Conservation (phyloP, 345 rosid species). For the Erodium maritimum region DNA sequence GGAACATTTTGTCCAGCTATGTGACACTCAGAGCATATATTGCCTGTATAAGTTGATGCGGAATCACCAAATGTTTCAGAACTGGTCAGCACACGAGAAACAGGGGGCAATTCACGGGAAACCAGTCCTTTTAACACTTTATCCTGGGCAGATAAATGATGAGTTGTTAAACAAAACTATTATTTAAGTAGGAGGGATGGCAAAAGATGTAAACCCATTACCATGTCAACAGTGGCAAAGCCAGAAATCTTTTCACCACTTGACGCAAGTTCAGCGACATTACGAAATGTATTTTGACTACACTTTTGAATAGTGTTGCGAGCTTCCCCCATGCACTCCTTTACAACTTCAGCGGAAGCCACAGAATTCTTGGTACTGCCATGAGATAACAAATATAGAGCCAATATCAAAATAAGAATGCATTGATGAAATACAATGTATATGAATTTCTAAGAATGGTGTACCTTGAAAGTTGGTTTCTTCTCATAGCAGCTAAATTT, state of each 20-base stretch:
- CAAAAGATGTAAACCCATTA: slow-evolving; percentile 22
- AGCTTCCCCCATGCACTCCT: slow-evolving; percentile 23
- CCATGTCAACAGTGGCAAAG: slow-evolving; percentile 63
- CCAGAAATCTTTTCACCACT: slow-evolving; percentile 39
- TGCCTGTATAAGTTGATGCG: slow-evolving; percentile 20
- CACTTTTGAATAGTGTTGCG: slow-evolving; percentile 38
- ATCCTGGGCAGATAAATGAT: slow-evolving; percentile 33
- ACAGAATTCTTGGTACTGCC: slow-evolving; percentile 34
- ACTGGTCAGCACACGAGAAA: slow-evolving; percentile 22
- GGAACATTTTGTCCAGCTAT: slow-evolving; percentile 56
- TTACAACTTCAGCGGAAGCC: slow-evolving; percentile 31
- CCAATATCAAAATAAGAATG: slow-evolving; percentile 1
- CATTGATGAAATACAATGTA: neutral
- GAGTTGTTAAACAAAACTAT: slow-evolving; percentile 6
- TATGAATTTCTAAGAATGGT: neutral
- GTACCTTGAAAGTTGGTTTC: slow-evolving; percentile 34
- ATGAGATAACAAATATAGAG: slow-evolving; percentile 9
- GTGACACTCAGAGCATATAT: slow-evolving; percentile 38
- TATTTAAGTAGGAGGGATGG: slow-evolving; percentile 5
- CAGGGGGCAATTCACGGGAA: slow-evolving; percentile 22
- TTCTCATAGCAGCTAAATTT: slow-evolving; percentile 37
- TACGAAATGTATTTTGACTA: slow-evolving; percentile 55
- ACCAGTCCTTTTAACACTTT: slow-evolving; percentile 83
- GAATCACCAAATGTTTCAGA: slow-evolving; percentile 28
- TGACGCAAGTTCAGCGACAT: slow-evolving; percentile 69